Base-by-base conservation (phyloP, 2,329 filamentous ascomycete genomes). In the Trichoderma arundinaceum region DNA sequence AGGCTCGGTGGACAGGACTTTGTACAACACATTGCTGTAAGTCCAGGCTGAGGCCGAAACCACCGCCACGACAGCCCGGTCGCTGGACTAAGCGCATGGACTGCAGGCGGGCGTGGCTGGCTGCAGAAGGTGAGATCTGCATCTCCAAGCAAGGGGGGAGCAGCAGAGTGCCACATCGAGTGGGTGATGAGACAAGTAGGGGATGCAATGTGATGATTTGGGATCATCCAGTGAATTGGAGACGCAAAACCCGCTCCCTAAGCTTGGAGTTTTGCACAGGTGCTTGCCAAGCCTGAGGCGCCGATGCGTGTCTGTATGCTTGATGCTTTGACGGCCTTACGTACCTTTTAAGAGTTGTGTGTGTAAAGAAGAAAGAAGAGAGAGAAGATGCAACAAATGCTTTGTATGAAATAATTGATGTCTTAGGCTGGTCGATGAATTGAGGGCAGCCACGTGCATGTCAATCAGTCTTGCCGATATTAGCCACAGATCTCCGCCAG, bases 401-500 rank as follows among this genome's bases (percentile, higher is more conserved):
- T 17, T 15, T 6, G 43, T 19, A 46, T 22, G n/a, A n/a, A n/a
- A n/a, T n/a, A n/a, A n/a, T 22, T 38, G 35, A 19, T 41, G 32
- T 17, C 10, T 38, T 15, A 38, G 32, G 33, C 46, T 51, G 56
- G 13, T n/a, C 35, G 57, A 51, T 28, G 59, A 39, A 53, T 52
- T n/a, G n/a, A 28, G 28, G 44, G 58, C 35, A 62, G 46, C 58
- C 58, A 62, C 58, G 58, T 62, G 58, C 46, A 17, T 43, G 33
- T 19, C 35, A 17, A 46, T 62, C 38, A 44, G 33, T 43, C 35
- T 41, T 62, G 59, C 59, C 35, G 39, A 44, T 46, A 10, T 61
- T 52, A 62, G 59, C 59, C 59, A 62, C 39, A 62, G 59, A 62
- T 62, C 59, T 53, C 38, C 39, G 22, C 59, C 48, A 62, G 59